Base-by-base conservation (phyloP, 2,329 filamentous ascomycete genomes). In the Xylariaceae sp. region DNA sequence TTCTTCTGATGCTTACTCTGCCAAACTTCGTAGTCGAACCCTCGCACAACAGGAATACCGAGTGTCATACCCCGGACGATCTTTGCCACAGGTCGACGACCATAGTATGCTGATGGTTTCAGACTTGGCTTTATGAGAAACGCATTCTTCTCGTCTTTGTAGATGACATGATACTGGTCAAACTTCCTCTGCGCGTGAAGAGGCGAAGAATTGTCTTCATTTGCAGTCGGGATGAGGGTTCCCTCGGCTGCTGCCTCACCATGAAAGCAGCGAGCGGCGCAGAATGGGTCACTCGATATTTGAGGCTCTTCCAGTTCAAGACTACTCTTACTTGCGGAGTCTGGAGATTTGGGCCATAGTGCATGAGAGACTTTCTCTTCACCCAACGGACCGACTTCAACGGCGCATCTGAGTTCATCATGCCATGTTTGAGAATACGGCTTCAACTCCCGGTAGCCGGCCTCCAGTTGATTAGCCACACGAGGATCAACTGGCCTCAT, bases 361-460 rank as follows among this genome's bases (percentile, higher is more conserved):
- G 80, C 85, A 73, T 96, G 86, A 0, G 90, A 84, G 6, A 97
- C 87, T 73, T 97, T 97, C 75, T 94, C 88, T 74, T 99, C 94
- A 0, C 93, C 94, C 8, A 88, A 79, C 1, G 93, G 87, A 1
- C 94, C 94, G 59, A 97, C 90, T 54, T 96, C 90, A 4, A 96
- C 81, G 4, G 94, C 95, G 73, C 91, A 96, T 64, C 88, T 86
- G 6, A 99, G 77, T 73, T 99, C 93, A 69, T 97, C 92, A 55
- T 82, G 83, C 92, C 94, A 99, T 1, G 93, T 96, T 67, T 94
- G 85, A 1, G 89, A 92, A 88, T 93, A 96, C 0, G 91, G 90
- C 56, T 86, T 87, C 54, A 97, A 78, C 68, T 96, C 90, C 58
- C 88, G 78, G 71, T 96, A 99, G 4, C 93, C 92, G n/a, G 86